Evolutionary conservation across 495 filamentous ascomycete species (phyloP).

Genomic region (Trichoderma reesei): DNA sequence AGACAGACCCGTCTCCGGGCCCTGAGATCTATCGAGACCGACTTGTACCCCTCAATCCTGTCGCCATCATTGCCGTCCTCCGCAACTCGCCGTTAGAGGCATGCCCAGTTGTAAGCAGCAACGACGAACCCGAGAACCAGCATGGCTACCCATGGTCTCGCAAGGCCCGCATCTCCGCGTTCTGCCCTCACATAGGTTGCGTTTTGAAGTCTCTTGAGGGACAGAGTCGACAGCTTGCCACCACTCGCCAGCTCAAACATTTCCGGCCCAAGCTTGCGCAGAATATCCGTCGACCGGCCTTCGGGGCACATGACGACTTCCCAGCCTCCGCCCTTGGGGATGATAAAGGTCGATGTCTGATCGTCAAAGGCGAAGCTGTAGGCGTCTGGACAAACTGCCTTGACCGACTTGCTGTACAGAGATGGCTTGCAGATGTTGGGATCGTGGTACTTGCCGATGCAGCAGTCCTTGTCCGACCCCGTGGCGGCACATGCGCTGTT

Average conservation of each 20-base stretch:
- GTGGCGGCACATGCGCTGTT: conserved; percentile 57
- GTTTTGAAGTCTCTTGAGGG: conserved; percentile 16
- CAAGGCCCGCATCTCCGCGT: conserved; percentile 5
- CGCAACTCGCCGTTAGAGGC: background rate
- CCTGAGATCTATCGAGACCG: background rate
- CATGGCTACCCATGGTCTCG: conserved; percentile 16
- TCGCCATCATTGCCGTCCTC: background rate
- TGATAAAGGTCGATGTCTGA: conserved; percentile 61
- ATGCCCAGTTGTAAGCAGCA: background rate
- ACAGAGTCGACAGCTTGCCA: conserved; percentile 13
- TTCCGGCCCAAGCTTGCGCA: conserved; percentile 39
- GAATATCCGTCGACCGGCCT: conserved; percentile 60
- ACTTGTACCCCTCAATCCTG: background rate
- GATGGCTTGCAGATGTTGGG: conserved; percentile 50
- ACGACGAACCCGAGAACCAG: background rate
- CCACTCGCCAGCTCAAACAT: conserved; percentile 25
- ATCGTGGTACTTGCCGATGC: conserved; percentile 50
- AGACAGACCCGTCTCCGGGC: background rate
- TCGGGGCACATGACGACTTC: conserved; percentile 67
- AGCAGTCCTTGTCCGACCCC: conserved; percentile 52
- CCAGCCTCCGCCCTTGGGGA: conserved; percentile 62
- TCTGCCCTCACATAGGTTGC: conserved; percentile 14
- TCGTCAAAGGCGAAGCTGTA: conserved; percentile 78
- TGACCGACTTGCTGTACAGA: conserved; percentile 52
- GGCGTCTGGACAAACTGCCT: conserved; percentile 69